Base-by-base conservation (phyloP, 2,329 filamentous ascomycete species). In the Cladosporium austrohemisphaericum region DNA sequence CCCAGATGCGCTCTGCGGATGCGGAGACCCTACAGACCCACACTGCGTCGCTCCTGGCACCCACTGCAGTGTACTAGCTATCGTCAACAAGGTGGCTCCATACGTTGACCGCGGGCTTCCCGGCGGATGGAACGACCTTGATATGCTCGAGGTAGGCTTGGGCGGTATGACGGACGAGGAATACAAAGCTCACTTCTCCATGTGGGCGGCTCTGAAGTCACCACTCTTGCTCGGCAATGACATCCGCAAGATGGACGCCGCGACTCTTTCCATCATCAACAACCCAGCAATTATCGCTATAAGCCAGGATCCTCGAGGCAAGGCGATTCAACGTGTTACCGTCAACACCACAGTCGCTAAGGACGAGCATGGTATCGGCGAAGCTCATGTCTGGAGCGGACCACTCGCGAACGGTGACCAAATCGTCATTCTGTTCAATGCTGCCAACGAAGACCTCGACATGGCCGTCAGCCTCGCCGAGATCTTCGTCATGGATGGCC, bases 381-480 rank as follows among this genome's bases (percentile, higher is more conserved):
- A 76, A 41, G 71, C 75, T 33, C 71, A 75, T 41, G 64, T 80
- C 45, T 80, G 74, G 75, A 71, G 70, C 4, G 75, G 76, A 13
- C 53, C 52, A 4, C 61, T 80, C 2, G 68, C 68, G 18, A 71
- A 73, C 14, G 73, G 72, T 10, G 71, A 76, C 43, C 68, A 72
- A 14, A 63, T 73, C 29, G 68, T 80, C 3, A 70, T 76, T 1
- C 66, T 80, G 4, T 62, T 81, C 52, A 81, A 81, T 53, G 73
- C 70, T 5, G 73, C 68, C 18, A 70, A 73, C 51, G 61, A 58
- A 4, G 61, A 65, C 1, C 61, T 67, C 13, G 66, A 60, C 3
- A 72, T 81, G 72, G 75, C 74, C 49, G 75, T 73, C 14, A 73
- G 74, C 1, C 68, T 79, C 3, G 65, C 65, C 16, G 77, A 80